A percentile compares a stretch with the other conserved stretches of the same genome.
Evolutionary conservation across 495 filamentous ascomycete genomes (phyloP).

Genomic region (Symbiotaphrina buchneri): DNA sequence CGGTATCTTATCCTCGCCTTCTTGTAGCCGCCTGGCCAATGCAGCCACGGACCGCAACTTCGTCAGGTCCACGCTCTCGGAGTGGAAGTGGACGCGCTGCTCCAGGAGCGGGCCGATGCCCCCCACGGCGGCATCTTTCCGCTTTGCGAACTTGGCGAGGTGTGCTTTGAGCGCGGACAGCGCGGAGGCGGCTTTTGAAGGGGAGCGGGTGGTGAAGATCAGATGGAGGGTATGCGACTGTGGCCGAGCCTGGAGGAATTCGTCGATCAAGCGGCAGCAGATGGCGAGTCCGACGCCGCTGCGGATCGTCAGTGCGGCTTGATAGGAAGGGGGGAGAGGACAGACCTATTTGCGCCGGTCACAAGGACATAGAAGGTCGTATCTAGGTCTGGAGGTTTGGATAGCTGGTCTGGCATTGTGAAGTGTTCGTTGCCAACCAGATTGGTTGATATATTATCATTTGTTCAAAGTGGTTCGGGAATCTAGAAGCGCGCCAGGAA

Average conservation of each 20-base stretch:
- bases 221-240: conserved; percentile 36
- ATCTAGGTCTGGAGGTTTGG: too few relatives aligned
- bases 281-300: conserved; percentile 84
- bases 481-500: too few relatives aligned
- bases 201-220: conserved; percentile 40
- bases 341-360: conserved; percentile 54
- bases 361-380: conserved; percentile 34
- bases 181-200: conserved; percentile 34
- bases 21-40: conserved; percentile 22
- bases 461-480: too few relatives aligned
- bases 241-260: conserved; percentile 53
- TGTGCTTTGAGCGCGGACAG: conserved; percentile 27
- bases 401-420: too few relatives aligned
- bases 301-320: conserved; percentile 9
- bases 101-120: conserved; percentile 29
- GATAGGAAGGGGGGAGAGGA: neutral
- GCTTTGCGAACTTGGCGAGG: conserved; percentile 18
- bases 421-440: too few relatives aligned
- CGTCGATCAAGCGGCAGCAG: conserved; percentile 70
- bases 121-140: conserved; percentile 16
- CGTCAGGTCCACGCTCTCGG: conserved; percentile 29
- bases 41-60: conserved; percentile 28
- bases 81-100: conserved; percentile 16
- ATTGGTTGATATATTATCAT: too few relatives aligned
- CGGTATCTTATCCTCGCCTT: conserved; percentile 27